phyloP scores from a whole-genome alignment of 495 filamentous ascomycete genomes.

The Schizothecium vesticola region DNA sequence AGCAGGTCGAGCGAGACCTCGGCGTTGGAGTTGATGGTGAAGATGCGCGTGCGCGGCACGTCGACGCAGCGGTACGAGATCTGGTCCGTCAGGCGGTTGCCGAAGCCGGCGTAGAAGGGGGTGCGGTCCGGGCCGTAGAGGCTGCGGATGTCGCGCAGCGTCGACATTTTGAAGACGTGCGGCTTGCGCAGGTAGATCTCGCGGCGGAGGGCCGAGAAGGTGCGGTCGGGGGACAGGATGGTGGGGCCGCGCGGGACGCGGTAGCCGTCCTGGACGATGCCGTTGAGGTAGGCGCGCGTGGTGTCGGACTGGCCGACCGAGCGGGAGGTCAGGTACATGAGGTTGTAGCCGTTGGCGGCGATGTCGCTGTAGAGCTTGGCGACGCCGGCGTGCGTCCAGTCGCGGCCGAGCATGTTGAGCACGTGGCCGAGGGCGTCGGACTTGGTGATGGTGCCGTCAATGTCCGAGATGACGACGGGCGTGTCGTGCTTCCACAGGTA shows the following conservation, averaged over 20 bases:
- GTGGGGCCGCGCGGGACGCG: conserved; percentile 83
- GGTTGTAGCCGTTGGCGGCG: conserved; percentile 92
- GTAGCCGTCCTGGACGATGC: conserved; percentile 83
- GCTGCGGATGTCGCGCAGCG: conserved; percentile 83
- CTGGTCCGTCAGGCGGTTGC: conserved; percentile 93
- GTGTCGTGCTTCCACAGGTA: conserved; percentile 85
- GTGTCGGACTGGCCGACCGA: conserved; percentile 91
- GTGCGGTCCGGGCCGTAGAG: conserved; percentile 74
- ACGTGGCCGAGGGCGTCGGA: conserved; percentile 97
- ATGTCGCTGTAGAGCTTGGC: conserved; percentile 98
- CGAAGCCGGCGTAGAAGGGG: conserved; percentile 96
- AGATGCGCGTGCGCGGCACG: conserved; percentile 88
- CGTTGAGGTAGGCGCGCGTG: conserved; percentile 84
- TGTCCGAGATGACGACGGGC: conserved; percentile 95
- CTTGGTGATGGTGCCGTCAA: conserved; percentile 98
- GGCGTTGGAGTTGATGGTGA: conserved; percentile 98
- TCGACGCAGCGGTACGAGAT: conserved; percentile 94
- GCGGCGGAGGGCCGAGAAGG: conserved; percentile 87
- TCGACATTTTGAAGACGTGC: conserved; percentile 99
- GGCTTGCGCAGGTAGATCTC: conserved; percentile 96
- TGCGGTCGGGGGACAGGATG: conserved; percentile 91
- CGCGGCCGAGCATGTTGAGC: conserved; percentile 92
- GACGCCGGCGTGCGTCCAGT: conserved; percentile 96
- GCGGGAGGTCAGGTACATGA: conserved; percentile 94
- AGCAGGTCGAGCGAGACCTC: conserved; percentile 92